phyloP scores from a whole-genome alignment of 2,329 filamentous ascomycete species.

The Claviceps pazoutovae region DNA sequence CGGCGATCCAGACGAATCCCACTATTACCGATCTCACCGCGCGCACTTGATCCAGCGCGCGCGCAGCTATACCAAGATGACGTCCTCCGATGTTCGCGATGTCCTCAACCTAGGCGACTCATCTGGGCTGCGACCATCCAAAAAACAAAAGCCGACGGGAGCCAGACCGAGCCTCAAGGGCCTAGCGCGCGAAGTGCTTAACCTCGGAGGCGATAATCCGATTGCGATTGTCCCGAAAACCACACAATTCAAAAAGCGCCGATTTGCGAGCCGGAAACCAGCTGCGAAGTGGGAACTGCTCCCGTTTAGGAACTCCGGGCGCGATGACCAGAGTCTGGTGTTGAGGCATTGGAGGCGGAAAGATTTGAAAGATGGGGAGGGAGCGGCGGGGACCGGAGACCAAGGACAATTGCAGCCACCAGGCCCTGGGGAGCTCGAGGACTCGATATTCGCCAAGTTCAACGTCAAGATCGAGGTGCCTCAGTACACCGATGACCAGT shows the following conservation, averaged over 20 bases:
- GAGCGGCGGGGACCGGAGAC: slow-evolving; percentile 7
- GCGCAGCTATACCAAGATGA: slow-evolving; percentile 32
- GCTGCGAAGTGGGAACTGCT: slow-evolving; percentile 51
- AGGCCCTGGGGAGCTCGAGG: slow-evolving; percentile 26
- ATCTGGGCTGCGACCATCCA: slow-evolving; percentile 42
- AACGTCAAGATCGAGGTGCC: slow-evolving; percentile 70
- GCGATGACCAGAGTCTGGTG: slow-evolving; percentile 51
- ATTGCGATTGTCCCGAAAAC: slow-evolving; percentile 52
- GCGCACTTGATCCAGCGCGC: too few species aligned
- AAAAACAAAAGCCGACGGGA: slow-evolving; percentile 58
- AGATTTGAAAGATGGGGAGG: slow-evolving; percentile 23
- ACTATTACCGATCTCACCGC: too few species aligned
- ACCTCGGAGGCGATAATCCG: slow-evolving; percentile 50
- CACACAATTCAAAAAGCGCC: slow-evolving; percentile 44
- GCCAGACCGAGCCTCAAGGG: slow-evolving; percentile 48
- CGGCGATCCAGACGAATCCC: too few species aligned
- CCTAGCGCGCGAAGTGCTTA: slow-evolving; percentile 51
- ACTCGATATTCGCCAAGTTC: slow-evolving; percentile 68
- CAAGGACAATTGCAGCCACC: not conserved
- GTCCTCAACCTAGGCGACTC: slow-evolving; percentile 66
- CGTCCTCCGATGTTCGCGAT: slow-evolving; percentile 71
- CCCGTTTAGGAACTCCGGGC: slow-evolving; percentile 65
- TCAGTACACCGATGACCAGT: slow-evolving; percentile 76
- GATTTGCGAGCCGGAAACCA: slow-evolving; percentile 40
- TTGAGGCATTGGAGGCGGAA: slow-evolving; percentile 70